Evolutionary conservation across 805 yeast species (phyloP).

Genomic region (Saccharomycopsis selenospora): DNA sequence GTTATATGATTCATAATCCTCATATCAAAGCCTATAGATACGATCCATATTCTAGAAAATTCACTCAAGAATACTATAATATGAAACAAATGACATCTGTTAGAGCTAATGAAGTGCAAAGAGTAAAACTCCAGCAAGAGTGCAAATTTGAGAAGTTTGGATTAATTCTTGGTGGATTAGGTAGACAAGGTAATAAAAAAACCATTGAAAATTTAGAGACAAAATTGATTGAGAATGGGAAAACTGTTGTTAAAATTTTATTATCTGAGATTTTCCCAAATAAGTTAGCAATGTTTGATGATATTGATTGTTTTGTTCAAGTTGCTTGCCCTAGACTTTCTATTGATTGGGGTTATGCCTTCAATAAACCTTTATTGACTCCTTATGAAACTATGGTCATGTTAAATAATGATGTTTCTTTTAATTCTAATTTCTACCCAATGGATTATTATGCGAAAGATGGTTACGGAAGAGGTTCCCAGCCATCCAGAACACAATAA

Average conservation of each 20-base stretch:
- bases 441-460: constrained; percentile 92
- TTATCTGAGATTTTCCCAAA: constrained; percentile 91
- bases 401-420: constrained; percentile 61
- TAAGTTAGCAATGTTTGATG: constrained; percentile 85
- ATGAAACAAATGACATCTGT: constrained; percentile 74
- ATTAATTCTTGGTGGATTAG: constrained; percentile 83
- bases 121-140: constrained; percentile 45
- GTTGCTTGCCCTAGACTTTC: constrained; percentile 96
- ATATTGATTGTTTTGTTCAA: constrained; percentile 91
- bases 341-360: constrained; percentile 99
- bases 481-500: no score
- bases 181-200: constrained; percentile 85
- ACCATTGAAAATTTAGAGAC: constrained; percentile 65
- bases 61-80: constrained; percentile 83
- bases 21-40: constrained; percentile 85
- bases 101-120: constrained; percentile 63
- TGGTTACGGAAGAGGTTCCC: constrained; percentile 81
- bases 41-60: constrained; percentile 90
- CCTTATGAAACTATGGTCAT: constrained; percentile 96
- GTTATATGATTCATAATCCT: constrained; percentile 97
- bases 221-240: constrained; percentile 46
- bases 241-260: constrained; percentile 70
- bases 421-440: constrained; percentile 67
- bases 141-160: constrained; percentile 60
- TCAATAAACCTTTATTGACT: constrained; percentile 81